Evolutionary conservation across 2,329 filamentous ascomycete genomes (phyloP).

Genomic region (Mycosphaerella sp.): DNA sequence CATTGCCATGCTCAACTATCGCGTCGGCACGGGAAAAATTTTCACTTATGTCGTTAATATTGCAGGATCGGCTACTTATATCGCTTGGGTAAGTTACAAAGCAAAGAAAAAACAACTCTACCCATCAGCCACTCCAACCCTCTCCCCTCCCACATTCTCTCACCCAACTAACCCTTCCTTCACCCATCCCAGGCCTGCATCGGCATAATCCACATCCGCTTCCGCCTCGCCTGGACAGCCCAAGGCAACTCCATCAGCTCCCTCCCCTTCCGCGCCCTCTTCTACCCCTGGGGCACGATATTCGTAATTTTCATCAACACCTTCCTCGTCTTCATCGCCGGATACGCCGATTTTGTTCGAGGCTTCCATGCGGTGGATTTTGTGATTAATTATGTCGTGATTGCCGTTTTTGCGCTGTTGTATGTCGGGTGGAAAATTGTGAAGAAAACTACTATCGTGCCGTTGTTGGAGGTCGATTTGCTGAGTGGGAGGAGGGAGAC

Average conservation of each 20-base stretch:
- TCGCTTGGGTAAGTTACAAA: slow-evolving; percentile 56
- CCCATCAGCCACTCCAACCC: too few species aligned
- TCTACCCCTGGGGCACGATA: slow-evolving; percentile 49
- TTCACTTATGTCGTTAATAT: slow-evolving; percentile 63
- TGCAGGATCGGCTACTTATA: slow-evolving; percentile 59
- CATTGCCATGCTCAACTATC: slow-evolving; percentile 69
- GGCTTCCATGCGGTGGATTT: slow-evolving; percentile 39
- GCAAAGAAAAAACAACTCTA: too few species aligned
- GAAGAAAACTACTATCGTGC: slow-evolving; percentile 35
- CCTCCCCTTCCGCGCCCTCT: slow-evolving; percentile 43
- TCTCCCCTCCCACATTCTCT: too few species aligned
- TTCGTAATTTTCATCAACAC: slow-evolving; percentile 44
- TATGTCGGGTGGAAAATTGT: slow-evolving; percentile 44
- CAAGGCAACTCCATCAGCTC: slow-evolving; percentile 51
- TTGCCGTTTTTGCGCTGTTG: slow-evolving; percentile 46
- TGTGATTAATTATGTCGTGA: slow-evolving; percentile 50
- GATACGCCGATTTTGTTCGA: slow-evolving; percentile 48
- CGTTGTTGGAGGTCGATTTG: slow-evolving; percentile 37
- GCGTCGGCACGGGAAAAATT: slow-evolving; percentile 57
- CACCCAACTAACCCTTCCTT: too few species aligned
- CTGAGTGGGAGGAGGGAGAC: slow-evolving; percentile 38
- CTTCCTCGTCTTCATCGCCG: slow-evolving; percentile 47
- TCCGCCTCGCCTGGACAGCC: slow-evolving; percentile 56
- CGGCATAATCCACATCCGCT: slow-evolving; percentile 64
- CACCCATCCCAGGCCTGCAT: slow-evolving; percentile 37